Evolutionary conservation across 2,329 filamentous ascomycete genomes (phyloP), one percentile per base, ranked within the genome.

Genomic region (Verticillium nubilum): DNA sequence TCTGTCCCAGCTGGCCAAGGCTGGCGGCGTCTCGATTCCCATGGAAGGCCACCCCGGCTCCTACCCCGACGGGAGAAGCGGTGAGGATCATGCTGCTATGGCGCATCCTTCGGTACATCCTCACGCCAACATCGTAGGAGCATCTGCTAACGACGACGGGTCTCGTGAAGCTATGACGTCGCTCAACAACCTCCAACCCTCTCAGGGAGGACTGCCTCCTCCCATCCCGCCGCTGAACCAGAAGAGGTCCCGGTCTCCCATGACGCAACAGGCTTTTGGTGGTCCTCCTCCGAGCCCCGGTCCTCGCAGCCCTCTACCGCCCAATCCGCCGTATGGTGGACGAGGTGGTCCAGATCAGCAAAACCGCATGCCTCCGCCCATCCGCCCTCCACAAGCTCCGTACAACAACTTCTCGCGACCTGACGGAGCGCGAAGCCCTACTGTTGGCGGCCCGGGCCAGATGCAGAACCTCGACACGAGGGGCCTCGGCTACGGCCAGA

Each of bases 1-100:
- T 1, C 79, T 97, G 53, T 83, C 87, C 52, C 92, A 97, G 70
- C 80, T 98, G 70, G 86, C 86, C 31, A 89, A 88, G 65, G 89
- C 89, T 53, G 85, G 84, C 58, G 84, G 82, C 25, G 72, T 85
- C 55, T 70, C 76, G 54, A 69, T 83, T 58, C 69, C 77, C 52
- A 70, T 70, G 9, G 69, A 74, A 47, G 69, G 68, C 56, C 67
- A 68, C 60, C 66, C 68, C 42, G 70, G 73, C 52, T 68, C 70
- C 59, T 52, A 57, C 28, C n/a, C 56, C 26, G 56, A 57, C 62
- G 71, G 67, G 63, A 70, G 69, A 59, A 69, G 67, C 54, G 68
- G 64, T 64, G 72, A 74, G 63, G 69, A 73, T 15, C 47, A 57
- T 62, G 66, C 66, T 62, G 66, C 66, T 62, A 67, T 66, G 64